Conservation (phyloP, 257 asterid species). For the Nicotiana otophora region DNA sequence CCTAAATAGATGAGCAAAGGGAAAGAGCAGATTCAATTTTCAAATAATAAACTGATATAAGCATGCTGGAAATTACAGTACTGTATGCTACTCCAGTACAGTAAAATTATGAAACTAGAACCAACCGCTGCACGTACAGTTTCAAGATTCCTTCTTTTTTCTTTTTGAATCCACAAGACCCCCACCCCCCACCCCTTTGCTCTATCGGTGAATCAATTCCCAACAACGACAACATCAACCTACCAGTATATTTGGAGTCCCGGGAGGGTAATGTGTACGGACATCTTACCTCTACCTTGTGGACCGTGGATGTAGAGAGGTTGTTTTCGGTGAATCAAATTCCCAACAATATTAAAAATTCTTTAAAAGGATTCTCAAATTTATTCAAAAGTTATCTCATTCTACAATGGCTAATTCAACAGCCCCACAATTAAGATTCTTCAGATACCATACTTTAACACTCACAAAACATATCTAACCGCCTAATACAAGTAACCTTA, state of each 20-base stretch:
- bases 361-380: neutral
- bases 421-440: neutral
- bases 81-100: neutral
- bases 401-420: neutral
- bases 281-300: neutral
- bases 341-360: neutral
- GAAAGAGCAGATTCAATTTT: neutral
- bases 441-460: neutral
- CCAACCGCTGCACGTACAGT: neutral
- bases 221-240: neutral
- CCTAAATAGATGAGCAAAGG: neutral
- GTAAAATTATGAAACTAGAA: neutral
- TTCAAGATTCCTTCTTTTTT: neutral
- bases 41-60: neutral
- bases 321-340: too few relatives aligned
- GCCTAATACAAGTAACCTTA: neutral
- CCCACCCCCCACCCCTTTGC: neutral
- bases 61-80: neutral
- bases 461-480: neutral
- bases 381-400: neutral
- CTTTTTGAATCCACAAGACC: neutral
- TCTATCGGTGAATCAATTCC: neutral
- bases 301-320: too few relatives aligned
- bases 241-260: too few relatives aligned
- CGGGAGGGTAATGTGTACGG: too few relatives aligned